A percentile compares a stretch with the other conserved stretches of the same genome.
Evolutionary conservation across 164 flowering plant genomes (phyloP).

Genomic region (Akebia trifoliata): DNA sequence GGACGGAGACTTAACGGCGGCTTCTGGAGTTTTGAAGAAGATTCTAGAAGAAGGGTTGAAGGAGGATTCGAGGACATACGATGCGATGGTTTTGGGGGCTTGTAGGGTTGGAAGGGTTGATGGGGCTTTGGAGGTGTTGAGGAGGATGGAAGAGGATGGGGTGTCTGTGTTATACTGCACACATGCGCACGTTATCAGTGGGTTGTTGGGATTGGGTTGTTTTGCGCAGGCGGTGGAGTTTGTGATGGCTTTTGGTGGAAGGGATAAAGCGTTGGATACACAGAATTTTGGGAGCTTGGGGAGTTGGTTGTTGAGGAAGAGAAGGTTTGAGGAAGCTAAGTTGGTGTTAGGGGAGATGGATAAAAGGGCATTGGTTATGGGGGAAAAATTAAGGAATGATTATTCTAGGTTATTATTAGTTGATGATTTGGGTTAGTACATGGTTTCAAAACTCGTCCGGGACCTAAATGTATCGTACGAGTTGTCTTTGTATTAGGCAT

Average conservation of each 20-base stretch:
- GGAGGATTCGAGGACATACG: constrained; percentile 51
- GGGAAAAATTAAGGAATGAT: constrained; percentile 11
- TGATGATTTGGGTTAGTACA: neutral
- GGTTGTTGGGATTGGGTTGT: constrained; percentile 31
- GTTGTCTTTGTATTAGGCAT: too few relatives aligned
- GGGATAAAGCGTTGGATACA: constrained; percentile 33
- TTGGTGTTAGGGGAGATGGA: constrained; percentile 46
- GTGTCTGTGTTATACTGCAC: constrained; percentile 34
- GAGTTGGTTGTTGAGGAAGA: constrained; percentile 25
- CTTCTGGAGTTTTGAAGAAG: constrained; percentile 25
- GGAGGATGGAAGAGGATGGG: constrained; percentile 57
- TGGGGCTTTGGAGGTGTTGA: constrained; percentile 41
- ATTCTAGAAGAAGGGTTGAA: constrained; percentile 35
- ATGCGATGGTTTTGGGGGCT: constrained; percentile 61
- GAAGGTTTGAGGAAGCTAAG: constrained; percentile 38
- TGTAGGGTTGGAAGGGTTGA: constrained; percentile 53
- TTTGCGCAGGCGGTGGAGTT: constrained; percentile 48
- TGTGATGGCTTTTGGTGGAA: constrained; percentile 40
- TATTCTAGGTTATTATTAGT: neutral
- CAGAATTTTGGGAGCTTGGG: constrained; percentile 46
- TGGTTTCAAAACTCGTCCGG: too few relatives aligned
- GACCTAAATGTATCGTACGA: too few relatives aligned
- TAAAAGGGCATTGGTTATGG: constrained; percentile 35
- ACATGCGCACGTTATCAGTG: constrained; percentile 40
- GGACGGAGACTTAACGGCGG: constrained; percentile 32